Base-by-base conservation (phyloP, 1,139 yeast genomes). In the Tardiomyces depauwii region DNA sequence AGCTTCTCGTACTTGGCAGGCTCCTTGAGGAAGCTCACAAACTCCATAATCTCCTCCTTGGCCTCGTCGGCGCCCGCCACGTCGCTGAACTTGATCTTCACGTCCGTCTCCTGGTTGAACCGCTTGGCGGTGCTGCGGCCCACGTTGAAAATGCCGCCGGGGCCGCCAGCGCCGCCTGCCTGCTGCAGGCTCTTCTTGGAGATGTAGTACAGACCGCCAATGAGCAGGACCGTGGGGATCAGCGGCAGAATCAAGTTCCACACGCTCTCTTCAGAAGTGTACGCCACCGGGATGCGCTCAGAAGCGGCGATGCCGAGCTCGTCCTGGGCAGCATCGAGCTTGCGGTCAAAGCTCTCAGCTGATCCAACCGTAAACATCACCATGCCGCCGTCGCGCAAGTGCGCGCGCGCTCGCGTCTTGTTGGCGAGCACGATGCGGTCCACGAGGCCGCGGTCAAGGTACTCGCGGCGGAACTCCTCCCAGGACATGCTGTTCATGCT, bases 41-140 rank as follows among this genome's bases (percentile, higher is more conserved):
- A 91, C 64, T 91, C 98, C 94, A 88, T 86, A 47, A 91, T 91
- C 67, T 91, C 98, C 59, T 82, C 89, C 65, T 91, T 91, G n/a
- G 98, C 96, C 67, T 91, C 98, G 49, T 82, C 82, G 78, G 89
- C 84, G 33, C 98, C 98, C 1, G 98, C 98, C 47, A 91, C 98
- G 64, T 93, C 97, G 57, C 82, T 79, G 63, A 93, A 91, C 57
- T 80, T 79, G 44, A 86, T 82, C 60, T 87, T 87, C 49, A 91
- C 82, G 51, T 89, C 95, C 6, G 94, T 81, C 60, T 88, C 96
- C 61, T 85, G 88, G 64, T 91, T 89, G 68, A 88, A 91, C 54
- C 84, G 75, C 65, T 89, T 88, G 36, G 97, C 97, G 46, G 82
- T 83, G 41, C 91, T 81, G 61, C 86, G 85, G 30, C 96, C 96